Evolutionary conservation across 208 protist species (phyloP), one percentile per base, ranked within the genome.

Genomic region (Trypanosoma congolense): DNA sequence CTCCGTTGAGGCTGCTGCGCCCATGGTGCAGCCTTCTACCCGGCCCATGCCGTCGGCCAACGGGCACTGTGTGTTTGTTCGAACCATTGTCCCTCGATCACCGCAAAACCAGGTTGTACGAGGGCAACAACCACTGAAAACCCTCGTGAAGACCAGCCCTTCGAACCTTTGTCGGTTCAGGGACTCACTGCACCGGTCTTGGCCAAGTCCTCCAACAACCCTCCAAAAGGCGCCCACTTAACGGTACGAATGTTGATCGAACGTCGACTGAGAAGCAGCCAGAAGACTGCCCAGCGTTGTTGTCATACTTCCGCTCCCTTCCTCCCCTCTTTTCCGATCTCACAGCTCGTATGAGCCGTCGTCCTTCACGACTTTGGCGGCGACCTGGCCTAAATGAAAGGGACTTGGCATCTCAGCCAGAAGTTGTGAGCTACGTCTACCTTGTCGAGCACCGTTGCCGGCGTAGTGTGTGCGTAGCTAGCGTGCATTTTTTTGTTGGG

Each of bases 361-460:
- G 61, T 30, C 59, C 59, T 19, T 19, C 49, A 21, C 21, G 6
- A 19, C 25, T 51, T 1, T 22, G 48, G 3, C 47, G 49, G 36
- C 9, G 18, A 6, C 4, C 18, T n/a, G n/a, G n/a, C n/a, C n/a
- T n/a, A n/a, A n/a, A n/a, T n/a, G n/a, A n/a, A n/a, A n/a, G n/a
- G n/a, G n/a, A n/a, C n/a, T n/a, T n/a, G n/a, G n/a, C n/a, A 29
- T 22, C 40, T 6, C 48, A 41, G 31, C 4, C 8, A 3, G 53
- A 53, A 8, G 61, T 48, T 0, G 36, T 50, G n/a, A 44, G 18
- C 2, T 84, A 73, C 47, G 64, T 86, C 18, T 83, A 65, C 49
- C 35, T 84, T 3, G 68, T 90, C 31, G 59, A 53, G 14, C 82
- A 90, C 48, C 70, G 71, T 30, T 77, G 63, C 49, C 70, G 83